phyloP scores from a whole-genome alignment of 2,329 filamentous ascomycete species.

The Setomelanomma holmii region DNA sequence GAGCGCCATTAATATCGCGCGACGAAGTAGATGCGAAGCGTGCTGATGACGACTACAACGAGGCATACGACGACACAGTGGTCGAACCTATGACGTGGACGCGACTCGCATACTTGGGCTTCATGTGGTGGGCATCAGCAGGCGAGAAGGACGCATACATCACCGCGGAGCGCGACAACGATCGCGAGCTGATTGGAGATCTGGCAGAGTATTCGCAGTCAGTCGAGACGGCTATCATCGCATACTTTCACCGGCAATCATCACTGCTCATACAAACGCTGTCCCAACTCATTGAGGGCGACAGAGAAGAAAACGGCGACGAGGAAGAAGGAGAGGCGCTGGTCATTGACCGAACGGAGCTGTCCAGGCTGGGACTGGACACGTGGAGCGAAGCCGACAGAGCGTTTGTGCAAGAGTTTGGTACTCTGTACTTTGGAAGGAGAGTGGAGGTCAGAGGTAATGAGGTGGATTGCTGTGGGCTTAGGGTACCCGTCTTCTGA shows the following conservation, averaged over 20 bases:
- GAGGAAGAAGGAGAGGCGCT: slow-evolving; percentile 46
- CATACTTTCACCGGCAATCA: slow-evolving; percentile 82
- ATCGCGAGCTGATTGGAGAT: slow-evolving; percentile 54
- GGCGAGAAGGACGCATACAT: slow-evolving; percentile 71
- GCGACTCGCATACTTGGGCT: slow-evolving; percentile 78
- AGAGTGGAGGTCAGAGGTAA: slow-evolving; percentile 70
- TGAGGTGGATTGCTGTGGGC: slow-evolving; percentile 76
- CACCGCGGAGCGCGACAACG: slow-evolving; percentile 62
- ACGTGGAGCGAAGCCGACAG: slow-evolving; percentile 76
- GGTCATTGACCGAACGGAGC: slow-evolving; percentile 67
- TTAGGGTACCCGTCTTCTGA: slow-evolving; percentile 60
- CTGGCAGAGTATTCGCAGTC: slow-evolving; percentile 49
- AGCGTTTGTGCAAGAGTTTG: slow-evolving; percentile 70
- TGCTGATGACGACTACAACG: slow-evolving; percentile 46
- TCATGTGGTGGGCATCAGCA: slow-evolving; percentile 90
- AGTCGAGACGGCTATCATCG: slow-evolving; percentile 74
- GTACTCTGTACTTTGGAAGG: slow-evolving; percentile 70
- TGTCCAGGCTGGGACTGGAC: slow-evolving; percentile 78
- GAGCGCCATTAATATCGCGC: slow-evolving; percentile 28
- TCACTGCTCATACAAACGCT: slow-evolving; percentile 71
- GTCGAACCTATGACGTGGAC: slow-evolving; percentile 69
- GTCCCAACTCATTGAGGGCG: slow-evolving; percentile 55
- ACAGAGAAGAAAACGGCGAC: slow-evolving; percentile 39
- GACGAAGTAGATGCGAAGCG: slow-evolving; percentile 33
- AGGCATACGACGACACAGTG: slow-evolving; percentile 47